phyloP scores from a whole-genome alignment of 2,329 filamentous ascomycete genomes.

The Cyphellophora attinorum region DNA sequence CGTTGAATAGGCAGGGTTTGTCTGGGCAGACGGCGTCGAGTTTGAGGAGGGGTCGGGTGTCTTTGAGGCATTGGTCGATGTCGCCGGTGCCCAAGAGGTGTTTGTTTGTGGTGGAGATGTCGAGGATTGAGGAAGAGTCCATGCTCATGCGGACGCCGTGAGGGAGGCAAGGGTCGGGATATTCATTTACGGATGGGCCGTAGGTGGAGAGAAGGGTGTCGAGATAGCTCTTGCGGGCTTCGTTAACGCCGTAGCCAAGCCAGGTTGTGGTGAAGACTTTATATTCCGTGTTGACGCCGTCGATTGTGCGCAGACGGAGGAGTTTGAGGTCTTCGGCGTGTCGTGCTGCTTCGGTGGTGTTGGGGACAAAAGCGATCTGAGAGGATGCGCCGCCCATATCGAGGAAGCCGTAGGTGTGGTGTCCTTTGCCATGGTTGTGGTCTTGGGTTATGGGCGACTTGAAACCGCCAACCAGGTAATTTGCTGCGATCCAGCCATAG shows the following conservation, averaged over 20 bases:
- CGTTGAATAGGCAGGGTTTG: slow-evolving; percentile 78
- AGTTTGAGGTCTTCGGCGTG: slow-evolving; percentile 85
- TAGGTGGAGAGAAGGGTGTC: slow-evolving; percentile 61
- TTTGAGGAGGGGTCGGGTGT: slow-evolving; percentile 76
- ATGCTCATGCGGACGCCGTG: slow-evolving; percentile 62
- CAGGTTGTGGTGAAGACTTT: slow-evolving; percentile 91
- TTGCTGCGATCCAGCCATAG: slow-evolving; percentile 95
- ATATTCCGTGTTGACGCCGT: slow-evolving; percentile 70
- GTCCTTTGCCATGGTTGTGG: slow-evolving; percentile 73
- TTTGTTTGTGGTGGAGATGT: slow-evolving; percentile 25
- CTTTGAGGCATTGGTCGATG: slow-evolving; percentile 74
- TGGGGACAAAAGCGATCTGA: slow-evolving; percentile 95
- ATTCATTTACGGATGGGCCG: slow-evolving; percentile 49
- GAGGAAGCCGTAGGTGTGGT: slow-evolving; percentile 92
- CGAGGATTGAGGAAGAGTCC: slow-evolving; percentile 52
- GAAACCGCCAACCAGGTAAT: slow-evolving; percentile 88
- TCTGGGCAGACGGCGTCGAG: slow-evolving; percentile 81
- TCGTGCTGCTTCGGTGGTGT: slow-evolving; percentile 77
- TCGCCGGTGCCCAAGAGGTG: slow-evolving; percentile 71
- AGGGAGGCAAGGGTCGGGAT: slow-evolving; percentile 88
- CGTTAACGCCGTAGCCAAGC: slow-evolving; percentile 94
- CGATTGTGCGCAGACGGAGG: slow-evolving; percentile 71
- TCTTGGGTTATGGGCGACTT: slow-evolving; percentile 61
- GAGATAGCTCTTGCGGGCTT: slow-evolving; percentile 80
- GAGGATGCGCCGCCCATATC: slow-evolving; percentile 98